phyloP scores from a whole-genome alignment of 805 yeast species.

The Candida xyloterini region DNA sequence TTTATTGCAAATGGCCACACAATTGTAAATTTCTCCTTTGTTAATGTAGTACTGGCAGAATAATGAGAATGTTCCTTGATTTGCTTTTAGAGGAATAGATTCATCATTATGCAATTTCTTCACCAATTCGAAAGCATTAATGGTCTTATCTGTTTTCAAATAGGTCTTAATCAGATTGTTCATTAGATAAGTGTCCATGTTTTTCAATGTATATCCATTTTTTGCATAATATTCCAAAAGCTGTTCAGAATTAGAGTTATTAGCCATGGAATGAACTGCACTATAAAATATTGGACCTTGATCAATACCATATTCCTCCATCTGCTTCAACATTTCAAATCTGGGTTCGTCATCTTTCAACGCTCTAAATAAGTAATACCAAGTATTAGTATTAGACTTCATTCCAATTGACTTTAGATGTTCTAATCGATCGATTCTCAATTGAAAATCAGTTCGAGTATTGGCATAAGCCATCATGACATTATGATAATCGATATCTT shows the following conservation, averaged over 20 bases:
- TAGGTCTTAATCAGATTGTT: conserved; percentile 23
- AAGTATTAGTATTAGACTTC: conserved; percentile 26
- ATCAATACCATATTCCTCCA: conserved; percentile 23
- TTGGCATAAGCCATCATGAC: conserved; percentile 19
- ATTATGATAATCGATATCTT: conserved; percentile 31
- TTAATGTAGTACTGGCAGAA: conserved; percentile 23
- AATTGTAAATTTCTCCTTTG: conserved; percentile 21
- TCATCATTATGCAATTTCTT: conserved; percentile 1
- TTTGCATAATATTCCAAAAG: conserved; percentile 15
- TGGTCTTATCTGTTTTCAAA: conserved; percentile 12
- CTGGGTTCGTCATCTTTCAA: conserved; percentile 19
- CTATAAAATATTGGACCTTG: conserved; percentile 24
- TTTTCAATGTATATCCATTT: conserved; percentile 12
- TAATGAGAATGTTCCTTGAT: conserved; percentile 19
- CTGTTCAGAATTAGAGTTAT: conserved; percentile 14
- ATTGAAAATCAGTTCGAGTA: conserved; percentile 15
- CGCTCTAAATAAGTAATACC: conserved; percentile 27
- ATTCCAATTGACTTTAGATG: conserved; percentile 11
- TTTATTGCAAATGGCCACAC: conserved; percentile 25
- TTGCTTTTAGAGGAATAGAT: conserved; percentile 4
- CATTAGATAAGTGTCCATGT: conserved; percentile 16
- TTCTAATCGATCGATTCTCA: conserved; percentile 21
- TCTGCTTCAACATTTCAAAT: conserved; percentile 20
- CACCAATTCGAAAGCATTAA: conserved; percentile 22
- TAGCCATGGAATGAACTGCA: conserved; percentile 17